Percentiles rank a stretch among this genome's conserved stretches.
phyloP scores from a whole-genome alignment of 768 basidiomycete genomes.

The Naematelia encephala region DNA sequence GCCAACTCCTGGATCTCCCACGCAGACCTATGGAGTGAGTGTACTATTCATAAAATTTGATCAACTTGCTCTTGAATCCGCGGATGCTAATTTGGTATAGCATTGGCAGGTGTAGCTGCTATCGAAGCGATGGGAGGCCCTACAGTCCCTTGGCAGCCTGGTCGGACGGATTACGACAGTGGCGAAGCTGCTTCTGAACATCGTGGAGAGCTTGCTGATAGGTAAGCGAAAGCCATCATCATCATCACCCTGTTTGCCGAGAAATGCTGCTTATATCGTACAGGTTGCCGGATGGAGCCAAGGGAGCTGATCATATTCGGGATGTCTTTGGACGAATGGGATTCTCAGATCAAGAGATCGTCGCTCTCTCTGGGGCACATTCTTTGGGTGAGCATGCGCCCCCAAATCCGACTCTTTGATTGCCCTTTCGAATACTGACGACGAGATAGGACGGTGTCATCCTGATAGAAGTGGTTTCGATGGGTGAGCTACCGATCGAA shows the following conservation, averaged over 20 bases:
- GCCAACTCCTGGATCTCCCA: slow-evolving; percentile 51
- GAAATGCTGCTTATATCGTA: not conserved
- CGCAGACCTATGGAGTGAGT: slow-evolving; percentile 47
- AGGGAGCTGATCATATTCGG: slow-evolving; percentile 48
- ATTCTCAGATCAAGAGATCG: slow-evolving; percentile 51
- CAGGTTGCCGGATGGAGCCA: slow-evolving; percentile 50
- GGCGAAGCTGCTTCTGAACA: slow-evolving; percentile 43
- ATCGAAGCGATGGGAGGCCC: slow-evolving; percentile 50
- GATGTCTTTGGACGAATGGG: slow-evolving; percentile 51
- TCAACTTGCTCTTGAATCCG: too few relatives aligned
- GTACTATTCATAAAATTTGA: not conserved
- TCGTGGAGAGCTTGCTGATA: slow-evolving; percentile 43
- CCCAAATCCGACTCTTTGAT: too few relatives aligned
- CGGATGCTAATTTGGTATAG: too few relatives aligned
- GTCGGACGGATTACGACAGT: slow-evolving; percentile 47
- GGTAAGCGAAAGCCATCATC: slow-evolving; percentile 30
- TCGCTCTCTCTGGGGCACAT: slow-evolving; percentile 51
- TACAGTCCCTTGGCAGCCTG: slow-evolving; percentile 48
- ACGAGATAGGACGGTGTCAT: slow-evolving; percentile 50
- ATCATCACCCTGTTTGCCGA: not conserved
- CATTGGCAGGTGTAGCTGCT: slow-evolving; percentile 49
- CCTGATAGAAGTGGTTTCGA: slow-evolving; percentile 51
- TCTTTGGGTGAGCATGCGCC: slow-evolving; percentile 39
- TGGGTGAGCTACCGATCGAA: slow-evolving; percentile 32
- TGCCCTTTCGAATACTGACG: too few relatives aligned